Evolutionary conservation across 805 yeast species (phyloP).

Genomic region (Ogataea pignaliae): DNA sequence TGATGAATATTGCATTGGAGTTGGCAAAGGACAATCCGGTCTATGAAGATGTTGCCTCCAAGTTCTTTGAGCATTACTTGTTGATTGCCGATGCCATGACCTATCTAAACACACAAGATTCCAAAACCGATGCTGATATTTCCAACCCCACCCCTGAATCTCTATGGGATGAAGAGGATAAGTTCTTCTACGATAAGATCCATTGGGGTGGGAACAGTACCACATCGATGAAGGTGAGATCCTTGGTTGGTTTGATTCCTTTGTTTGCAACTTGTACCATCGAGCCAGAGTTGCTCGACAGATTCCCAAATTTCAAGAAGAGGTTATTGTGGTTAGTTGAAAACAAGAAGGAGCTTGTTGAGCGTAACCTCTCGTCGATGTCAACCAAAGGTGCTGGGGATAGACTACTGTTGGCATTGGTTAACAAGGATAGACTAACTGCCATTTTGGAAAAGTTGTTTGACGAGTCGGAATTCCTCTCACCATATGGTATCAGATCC

Average conservation of each 20-base stretch:
- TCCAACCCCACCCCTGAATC: conserved; percentile 47
- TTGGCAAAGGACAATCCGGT: conserved; percentile 80
- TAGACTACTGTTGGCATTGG: conserved; percentile 72
- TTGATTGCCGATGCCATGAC: conserved; percentile 94
- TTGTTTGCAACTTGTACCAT: conserved; percentile 83
- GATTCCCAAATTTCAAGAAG: conserved; percentile 77
- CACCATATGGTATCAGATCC: conserved; percentile 83
- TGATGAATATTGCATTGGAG: conserved; percentile 90
- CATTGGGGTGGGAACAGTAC: conserved; percentile 68
- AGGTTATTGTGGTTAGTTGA: conserved; percentile 81
- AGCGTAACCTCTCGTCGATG: conserved; percentile 85
- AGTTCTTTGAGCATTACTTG: conserved; percentile 88
- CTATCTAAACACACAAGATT: conserved; percentile 40
- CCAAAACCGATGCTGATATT: conserved; percentile 22
- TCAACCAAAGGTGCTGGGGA: conserved; percentile 74
- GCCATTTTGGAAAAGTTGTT: conserved; percentile 76
- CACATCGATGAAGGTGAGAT: conserved; percentile 76
- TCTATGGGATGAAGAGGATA: conserved; percentile 85
- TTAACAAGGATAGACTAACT: conserved; percentile 70
- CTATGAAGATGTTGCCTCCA: conserved; percentile 90
- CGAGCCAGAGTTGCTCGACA: conserved; percentile 75
- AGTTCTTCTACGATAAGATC: conserved; percentile 88
- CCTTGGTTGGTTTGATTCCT: conserved; percentile 89
- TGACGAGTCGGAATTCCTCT: conserved; percentile 81
- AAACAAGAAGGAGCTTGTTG: conserved; percentile 63